These are phyloP conservation scores for Calonectria pauciramosa DNA, from an alignment of 2,329 filamentous ascomycete genomes.

Conservation along the genomic window DNA sequence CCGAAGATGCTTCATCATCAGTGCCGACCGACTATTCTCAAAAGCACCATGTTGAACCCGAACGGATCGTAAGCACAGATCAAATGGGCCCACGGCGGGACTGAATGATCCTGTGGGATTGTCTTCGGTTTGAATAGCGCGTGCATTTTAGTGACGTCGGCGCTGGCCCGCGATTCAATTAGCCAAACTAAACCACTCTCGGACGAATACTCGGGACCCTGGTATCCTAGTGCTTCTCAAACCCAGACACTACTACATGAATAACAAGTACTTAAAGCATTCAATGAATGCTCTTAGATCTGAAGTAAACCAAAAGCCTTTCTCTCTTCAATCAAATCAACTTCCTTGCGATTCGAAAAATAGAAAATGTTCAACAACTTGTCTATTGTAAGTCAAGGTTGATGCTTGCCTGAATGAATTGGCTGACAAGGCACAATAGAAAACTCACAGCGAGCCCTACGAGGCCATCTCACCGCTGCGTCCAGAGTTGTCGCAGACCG, in stretches of 20 bases:
- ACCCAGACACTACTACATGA: neutral
- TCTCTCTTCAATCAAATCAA: neutral
- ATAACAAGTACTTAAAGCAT: neutral
- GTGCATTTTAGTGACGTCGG: neutral
- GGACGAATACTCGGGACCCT: conserved; percentile 31
- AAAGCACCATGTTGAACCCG: neutral
- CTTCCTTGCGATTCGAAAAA: neutral
- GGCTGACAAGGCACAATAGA: neutral
- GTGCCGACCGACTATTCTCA: neutral
- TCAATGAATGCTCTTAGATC: neutral
- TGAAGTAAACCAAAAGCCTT: neutral
- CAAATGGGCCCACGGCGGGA: neutral
- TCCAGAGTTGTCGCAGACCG: conserved; percentile 55
- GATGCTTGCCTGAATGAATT: neutral
- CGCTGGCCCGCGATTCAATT: neutral
- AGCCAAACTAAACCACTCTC: conserved; percentile 15
- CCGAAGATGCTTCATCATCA: neutral
- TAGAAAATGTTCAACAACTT: neutral
- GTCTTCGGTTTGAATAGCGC: no score
- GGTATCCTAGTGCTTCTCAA: neutral
- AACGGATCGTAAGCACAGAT: neutral
- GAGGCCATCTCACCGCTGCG: conserved; percentile 52
- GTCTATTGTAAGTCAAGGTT: neutral
- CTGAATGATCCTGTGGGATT: neutral
- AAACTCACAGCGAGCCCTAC: conserved; percentile 52